phyloP scores from a whole-genome alignment of 768 basidiomycete genomes.

The Boletus pseudo-olivaceus region DNA sequence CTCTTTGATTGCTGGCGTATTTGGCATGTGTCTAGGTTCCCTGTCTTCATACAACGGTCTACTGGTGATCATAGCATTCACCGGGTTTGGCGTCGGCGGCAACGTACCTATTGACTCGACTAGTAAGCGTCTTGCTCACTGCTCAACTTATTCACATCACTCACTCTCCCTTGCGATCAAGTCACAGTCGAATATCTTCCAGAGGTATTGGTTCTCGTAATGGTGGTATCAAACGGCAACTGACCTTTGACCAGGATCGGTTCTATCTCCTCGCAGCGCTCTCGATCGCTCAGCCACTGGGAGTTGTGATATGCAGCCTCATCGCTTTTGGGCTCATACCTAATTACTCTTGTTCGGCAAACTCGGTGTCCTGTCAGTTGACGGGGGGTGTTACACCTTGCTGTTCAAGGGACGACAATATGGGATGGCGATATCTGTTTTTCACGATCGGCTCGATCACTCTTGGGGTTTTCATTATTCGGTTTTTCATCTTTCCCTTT shows the following conservation, averaged over 20 bases:
- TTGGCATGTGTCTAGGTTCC: slow-evolving; percentile 12
- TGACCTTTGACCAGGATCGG: slow-evolving; percentile 8
- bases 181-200: slow-evolving; percentile 16
- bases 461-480: slow-evolving; percentile 9
- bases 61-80: slow-evolving; percentile 5
- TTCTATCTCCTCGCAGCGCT: slow-evolving; percentile 14
- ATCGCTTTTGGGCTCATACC: slow-evolving; percentile 13
- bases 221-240: neutral
- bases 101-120: slow-evolving; percentile 1
- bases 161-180: neutral
- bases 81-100: slow-evolving; percentile 3
- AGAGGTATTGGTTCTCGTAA: neutral
- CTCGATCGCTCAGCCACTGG: slow-evolving; percentile 5
- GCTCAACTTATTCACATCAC: neutral
- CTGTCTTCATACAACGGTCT: slow-evolving; percentile 12
- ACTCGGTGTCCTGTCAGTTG: slow-evolving; percentile 7
- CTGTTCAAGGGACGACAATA: slow-evolving; percentile 10
- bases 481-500: slow-evolving; percentile 17
- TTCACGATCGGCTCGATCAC: too few relatives aligned
- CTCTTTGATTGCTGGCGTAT: slow-evolving; percentile 10
- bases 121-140: neutral
- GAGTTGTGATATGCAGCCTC: neutral
- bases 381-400: slow-evolving; percentile 13
- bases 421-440: slow-evolving; percentile 14
- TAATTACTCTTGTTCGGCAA: slow-evolving; percentile 10